These are phyloP conservation scores for Dendrocalamus sinicus DNA, from an alignment of 176 grass and related monocot species.

Conservation along the genomic window DNA sequence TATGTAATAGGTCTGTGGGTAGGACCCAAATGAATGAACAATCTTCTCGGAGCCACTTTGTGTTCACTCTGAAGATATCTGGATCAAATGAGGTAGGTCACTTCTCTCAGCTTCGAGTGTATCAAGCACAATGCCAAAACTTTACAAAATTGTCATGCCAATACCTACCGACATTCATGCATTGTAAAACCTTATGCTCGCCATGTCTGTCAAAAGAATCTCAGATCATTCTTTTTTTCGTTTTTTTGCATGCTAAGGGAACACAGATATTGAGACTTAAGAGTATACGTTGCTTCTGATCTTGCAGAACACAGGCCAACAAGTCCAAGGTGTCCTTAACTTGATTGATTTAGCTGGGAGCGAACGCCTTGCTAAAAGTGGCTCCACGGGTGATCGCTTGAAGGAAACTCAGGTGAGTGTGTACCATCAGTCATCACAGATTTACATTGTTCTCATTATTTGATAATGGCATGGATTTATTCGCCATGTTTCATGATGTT, in stretches of 20 bases:
- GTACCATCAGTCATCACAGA: background rate
- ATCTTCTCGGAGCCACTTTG: conserved; percentile 91
- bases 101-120: background rate
- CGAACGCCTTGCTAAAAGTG: conserved; percentile 91
- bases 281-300: background rate
- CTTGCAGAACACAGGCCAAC: conserved; percentile 78
- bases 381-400: conserved; percentile 81
- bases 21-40: conserved; percentile 96
- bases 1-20: conserved; percentile 71
- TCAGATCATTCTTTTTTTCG: background rate
- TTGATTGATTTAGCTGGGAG: conserved; percentile 98
- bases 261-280: background rate
- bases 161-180: background rate
- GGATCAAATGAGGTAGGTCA: conserved; percentile 77
- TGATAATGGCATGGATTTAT: background rate
- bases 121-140: background rate
- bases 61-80: conserved; percentile 86
- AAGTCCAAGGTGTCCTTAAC: conserved; percentile 84
- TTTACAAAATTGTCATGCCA: conserved; percentile 3
- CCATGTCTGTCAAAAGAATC: background rate
- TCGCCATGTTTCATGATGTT: conserved; percentile 14
- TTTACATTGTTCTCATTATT: background rate
- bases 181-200: background rate
- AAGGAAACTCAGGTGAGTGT: conserved; percentile 88
- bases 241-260: background rate